Evolutionary conservation across 2,329 filamentous ascomycete species (phyloP).

Genomic region (Talaromyces sp.): DNA sequence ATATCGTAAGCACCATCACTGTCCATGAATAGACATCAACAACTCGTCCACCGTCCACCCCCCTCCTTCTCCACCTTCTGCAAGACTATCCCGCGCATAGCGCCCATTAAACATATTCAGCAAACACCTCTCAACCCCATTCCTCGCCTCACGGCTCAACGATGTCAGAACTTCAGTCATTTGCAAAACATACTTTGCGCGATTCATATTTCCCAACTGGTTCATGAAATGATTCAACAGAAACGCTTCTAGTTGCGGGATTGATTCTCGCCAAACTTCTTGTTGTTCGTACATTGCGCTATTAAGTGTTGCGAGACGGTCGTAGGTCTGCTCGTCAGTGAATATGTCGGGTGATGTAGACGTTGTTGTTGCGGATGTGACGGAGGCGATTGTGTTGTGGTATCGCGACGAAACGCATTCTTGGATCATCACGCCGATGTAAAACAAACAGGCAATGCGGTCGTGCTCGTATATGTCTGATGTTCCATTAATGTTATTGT

Average conservation of each 20-base stretch:
- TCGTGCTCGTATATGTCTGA: slow-evolving; percentile 4
- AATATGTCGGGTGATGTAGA: background rate
- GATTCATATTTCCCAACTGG: slow-evolving; percentile 7
- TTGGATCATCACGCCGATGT: slow-evolving; percentile 8
- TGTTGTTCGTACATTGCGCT: slow-evolving; percentile 4
- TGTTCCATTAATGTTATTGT: background rate
- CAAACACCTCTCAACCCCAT: slow-evolving; percentile 1
- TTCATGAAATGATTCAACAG: slow-evolving; percentile 9
- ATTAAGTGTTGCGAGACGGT: slow-evolving; percentile 5
- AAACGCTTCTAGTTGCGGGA: slow-evolving; percentile 3
- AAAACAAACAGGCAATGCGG: slow-evolving; percentile 7
- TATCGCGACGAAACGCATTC: slow-evolving; percentile 4
- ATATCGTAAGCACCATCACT: background rate
- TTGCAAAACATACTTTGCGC: slow-evolving; percentile 1
- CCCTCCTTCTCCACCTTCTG: background rate
- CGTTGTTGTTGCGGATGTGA: background rate
- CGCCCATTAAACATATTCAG: background rate
- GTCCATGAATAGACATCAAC: slow-evolving; percentile 8
- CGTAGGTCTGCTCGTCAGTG: slow-evolving; percentile 1
- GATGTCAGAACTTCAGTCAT: slow-evolving; percentile 1
- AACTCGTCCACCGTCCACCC: slow-evolving; percentile 6
- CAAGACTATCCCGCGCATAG: background rate
- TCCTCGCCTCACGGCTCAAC: slow-evolving; percentile 4
- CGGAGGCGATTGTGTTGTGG: background rate
- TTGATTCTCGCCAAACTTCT: slow-evolving; percentile 5